These are phyloP conservation scores for Tremellales sp. DNA, from an alignment of 1,284 basidiomycete genomes.

Conservation along the genomic window DNA sequence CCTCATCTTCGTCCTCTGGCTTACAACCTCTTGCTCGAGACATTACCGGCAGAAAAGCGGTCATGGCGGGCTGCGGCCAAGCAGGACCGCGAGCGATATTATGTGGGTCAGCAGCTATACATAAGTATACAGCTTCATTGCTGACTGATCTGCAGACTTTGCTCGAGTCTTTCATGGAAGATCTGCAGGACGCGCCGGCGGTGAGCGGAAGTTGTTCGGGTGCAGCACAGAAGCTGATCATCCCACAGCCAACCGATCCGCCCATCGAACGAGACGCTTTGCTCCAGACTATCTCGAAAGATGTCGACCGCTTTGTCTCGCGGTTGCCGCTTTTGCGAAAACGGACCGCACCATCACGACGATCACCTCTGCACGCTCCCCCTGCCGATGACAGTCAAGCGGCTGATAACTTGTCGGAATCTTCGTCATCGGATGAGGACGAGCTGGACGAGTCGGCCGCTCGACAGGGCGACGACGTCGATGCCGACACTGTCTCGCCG, in stretches of 20 bases:
- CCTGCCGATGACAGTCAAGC: not conserved
- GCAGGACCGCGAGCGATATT: constrained; percentile 29
- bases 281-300: constrained; percentile 85
- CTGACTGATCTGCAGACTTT: constrained; percentile 21
- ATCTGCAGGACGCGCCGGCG: constrained; percentile 16
- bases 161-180: constrained; percentile 28
- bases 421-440: constrained; percentile 4
- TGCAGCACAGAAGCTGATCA: not conserved
- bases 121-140: not conserved
- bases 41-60: constrained; percentile 32
- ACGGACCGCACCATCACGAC: not conserved
- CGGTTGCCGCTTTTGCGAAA: not conserved
- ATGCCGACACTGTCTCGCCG: constrained; percentile 4
- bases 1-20: constrained; percentile 42
- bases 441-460: constrained; percentile 2
- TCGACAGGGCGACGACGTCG: not conserved
- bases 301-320: constrained; percentile 65
- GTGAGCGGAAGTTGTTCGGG: constrained; percentile 11
- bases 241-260: constrained; percentile 25
- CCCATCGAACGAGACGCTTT: constrained; percentile 28
- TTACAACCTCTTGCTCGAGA: constrained; percentile 41
- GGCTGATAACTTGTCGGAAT: constrained; percentile 1
- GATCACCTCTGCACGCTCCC: not conserved
- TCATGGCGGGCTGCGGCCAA: constrained; percentile 29
- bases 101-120: constrained; percentile 21